Conservation (phyloP, 1,284 basidiomycete species). For the Retiboletus fuscus region DNA sequence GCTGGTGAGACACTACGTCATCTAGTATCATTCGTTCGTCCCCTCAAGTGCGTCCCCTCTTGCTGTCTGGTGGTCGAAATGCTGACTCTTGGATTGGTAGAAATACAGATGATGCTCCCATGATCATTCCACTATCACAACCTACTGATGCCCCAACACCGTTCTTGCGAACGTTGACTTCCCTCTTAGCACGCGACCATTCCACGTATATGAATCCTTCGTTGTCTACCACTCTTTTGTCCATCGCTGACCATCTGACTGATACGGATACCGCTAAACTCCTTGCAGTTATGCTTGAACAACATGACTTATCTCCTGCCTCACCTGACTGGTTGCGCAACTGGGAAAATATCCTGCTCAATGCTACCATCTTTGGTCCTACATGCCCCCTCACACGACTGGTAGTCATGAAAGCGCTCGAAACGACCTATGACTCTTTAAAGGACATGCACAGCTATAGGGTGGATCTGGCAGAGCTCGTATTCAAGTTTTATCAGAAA, state of each 20-base stretch:
- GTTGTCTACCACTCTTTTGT: constrained; percentile 71
- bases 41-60: constrained; percentile 60
- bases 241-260: constrained; percentile 70
- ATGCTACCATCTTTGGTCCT: constrained; percentile 59
- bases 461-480: constrained; percentile 67
- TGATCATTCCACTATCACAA: constrained; percentile 65
- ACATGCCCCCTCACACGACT: constrained; percentile 66
- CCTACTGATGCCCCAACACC: constrained; percentile 64
- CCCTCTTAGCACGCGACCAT: constrained; percentile 71
- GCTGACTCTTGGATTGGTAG: constrained; percentile 50
- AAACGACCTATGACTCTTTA: constrained; percentile 69
- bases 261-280: constrained; percentile 72
- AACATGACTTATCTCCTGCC: constrained; percentile 75
- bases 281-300: constrained; percentile 68
- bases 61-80: constrained; percentile 4
- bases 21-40: constrained; percentile 66
- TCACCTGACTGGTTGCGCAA: constrained; percentile 75
- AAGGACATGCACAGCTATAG: constrained; percentile 77
- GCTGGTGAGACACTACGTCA: constrained; percentile 70
- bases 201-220: constrained; percentile 66
- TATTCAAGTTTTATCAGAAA: constrained; percentile 65
- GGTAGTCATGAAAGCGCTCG: constrained; percentile 66
- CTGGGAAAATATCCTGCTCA: constrained; percentile 69
- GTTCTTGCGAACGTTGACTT: constrained; percentile 69
- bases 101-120: constrained; percentile 63